phyloP scores from a whole-genome alignment of 2,329 filamentous ascomycete species.

The Sporothrix curviconia region DNA sequence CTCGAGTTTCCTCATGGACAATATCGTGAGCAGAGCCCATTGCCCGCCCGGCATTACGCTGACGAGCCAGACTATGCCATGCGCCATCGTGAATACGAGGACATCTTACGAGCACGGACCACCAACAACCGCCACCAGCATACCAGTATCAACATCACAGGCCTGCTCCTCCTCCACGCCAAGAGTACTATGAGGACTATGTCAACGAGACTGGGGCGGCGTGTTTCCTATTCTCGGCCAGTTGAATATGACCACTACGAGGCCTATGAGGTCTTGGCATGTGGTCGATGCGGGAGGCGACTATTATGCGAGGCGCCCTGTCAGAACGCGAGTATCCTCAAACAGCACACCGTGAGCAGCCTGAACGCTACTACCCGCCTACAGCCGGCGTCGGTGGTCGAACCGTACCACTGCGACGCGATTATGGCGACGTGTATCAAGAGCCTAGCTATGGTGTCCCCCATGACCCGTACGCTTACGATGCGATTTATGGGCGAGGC shows the following conservation, averaged over 20 bases:
- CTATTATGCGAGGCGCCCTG: constrained; percentile 40
- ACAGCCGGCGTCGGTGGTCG: neutral
- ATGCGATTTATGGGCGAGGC: neutral
- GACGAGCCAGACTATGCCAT: constrained; percentile 23
- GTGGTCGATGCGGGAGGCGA: constrained; percentile 39
- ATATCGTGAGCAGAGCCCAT: constrained; percentile 29
- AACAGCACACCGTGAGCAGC: neutral
- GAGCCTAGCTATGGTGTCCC: neutral
- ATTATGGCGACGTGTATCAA: neutral
- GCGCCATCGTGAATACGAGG: neutral
- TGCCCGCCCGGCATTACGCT: constrained; percentile 16
- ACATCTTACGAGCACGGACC: too few relatives aligned
- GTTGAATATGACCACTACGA: constrained; percentile 34
- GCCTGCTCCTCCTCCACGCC: neutral
- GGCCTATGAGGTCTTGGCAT: constrained; percentile 40
- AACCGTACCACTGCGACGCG: neutral
- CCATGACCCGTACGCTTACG: neutral
- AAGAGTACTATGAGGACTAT: constrained; percentile 30
- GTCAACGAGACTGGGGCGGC: constrained; percentile 22
- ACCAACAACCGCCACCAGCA: too few relatives aligned
- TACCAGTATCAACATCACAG: too few relatives aligned
- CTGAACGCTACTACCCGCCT: constrained; percentile 13
- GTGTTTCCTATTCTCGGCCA: too few relatives aligned
- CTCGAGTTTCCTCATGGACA: neutral
- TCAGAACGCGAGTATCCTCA: constrained; percentile 20